Evolutionary conservation across 805 yeast genomes (phyloP).

Genomic region (Cyberlindnera meyerae): DNA sequence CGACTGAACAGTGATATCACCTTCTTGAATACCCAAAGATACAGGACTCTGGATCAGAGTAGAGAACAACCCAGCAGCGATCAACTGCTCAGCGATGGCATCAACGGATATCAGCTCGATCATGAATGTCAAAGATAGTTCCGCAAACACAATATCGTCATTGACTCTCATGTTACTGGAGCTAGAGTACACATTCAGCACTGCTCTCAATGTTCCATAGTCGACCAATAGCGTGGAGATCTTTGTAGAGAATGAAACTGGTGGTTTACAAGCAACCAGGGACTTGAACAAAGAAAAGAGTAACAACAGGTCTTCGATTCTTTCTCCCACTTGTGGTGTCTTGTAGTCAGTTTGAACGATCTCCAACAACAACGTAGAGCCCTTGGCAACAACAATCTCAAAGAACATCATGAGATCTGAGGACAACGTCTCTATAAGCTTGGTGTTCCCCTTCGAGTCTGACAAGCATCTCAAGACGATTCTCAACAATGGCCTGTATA

Average conservation of each 20-base stretch:
- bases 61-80: conserved; percentile 59
- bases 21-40: conserved; percentile 61
- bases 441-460: conserved; percentile 37
- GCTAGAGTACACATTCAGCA: conserved; percentile 61
- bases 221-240: conserved; percentile 50
- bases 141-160: conserved; percentile 67
- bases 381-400: conserved; percentile 58
- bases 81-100: conserved; percentile 60
- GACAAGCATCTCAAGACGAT: conserved; percentile 46
- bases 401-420: conserved; percentile 53
- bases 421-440: conserved; percentile 42
- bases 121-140: conserved; percentile 60
- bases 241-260: conserved; percentile 42
- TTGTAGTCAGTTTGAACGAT: conserved; percentile 53
- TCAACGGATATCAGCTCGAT: conserved; percentile 62
- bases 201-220: conserved; percentile 55
- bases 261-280: conserved; percentile 45
- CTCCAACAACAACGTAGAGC: conserved; percentile 54
- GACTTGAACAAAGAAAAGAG: conserved; percentile 61
- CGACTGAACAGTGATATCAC: conserved; percentile 48
- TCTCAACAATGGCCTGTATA: conserved; percentile 59
- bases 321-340: conserved; percentile 35
- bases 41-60: conserved; percentile 71
- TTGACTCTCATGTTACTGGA: conserved; percentile 57
- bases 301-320: conserved; percentile 60